phyloP scores from a whole-genome alignment of 2,329 filamentous ascomycete species.

The Xylariaceae sp. region DNA sequence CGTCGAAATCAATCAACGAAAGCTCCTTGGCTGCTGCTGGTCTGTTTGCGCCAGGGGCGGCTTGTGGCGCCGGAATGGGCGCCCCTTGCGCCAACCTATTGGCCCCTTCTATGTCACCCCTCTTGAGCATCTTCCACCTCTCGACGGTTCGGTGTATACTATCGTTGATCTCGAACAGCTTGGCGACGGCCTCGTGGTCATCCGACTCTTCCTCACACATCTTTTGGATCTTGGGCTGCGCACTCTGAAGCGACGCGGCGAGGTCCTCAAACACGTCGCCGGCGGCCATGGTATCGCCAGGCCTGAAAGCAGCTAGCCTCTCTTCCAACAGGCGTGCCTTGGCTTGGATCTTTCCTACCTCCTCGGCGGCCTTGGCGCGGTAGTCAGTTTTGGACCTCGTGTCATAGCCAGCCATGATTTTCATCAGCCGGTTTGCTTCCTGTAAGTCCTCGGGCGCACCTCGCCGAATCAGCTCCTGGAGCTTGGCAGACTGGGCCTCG shows the following conservation, averaged over 20 bases:
- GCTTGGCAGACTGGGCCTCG: constrained; percentile 93
- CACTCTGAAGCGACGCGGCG: constrained; percentile 80
- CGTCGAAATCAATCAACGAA: constrained; percentile 90
- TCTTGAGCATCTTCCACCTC: constrained; percentile 92
- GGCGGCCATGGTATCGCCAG: constrained; percentile 71
- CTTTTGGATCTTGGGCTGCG: constrained; percentile 97
- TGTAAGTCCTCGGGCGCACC: constrained; percentile 90
- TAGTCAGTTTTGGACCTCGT: constrained; percentile 96
- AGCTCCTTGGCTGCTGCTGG: constrained; percentile 65
- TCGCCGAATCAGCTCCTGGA: constrained; percentile 91
- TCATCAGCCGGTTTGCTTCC: constrained; percentile 97
- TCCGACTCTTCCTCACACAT: constrained; percentile 99
- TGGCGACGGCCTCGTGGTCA: constrained; percentile 90
- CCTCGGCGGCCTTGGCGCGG: constrained; percentile 92
- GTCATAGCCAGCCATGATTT: constrained; percentile 97
- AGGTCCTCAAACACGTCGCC: constrained; percentile 76
- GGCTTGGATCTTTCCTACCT: constrained; percentile 90
- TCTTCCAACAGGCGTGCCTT: constrained; percentile 92
- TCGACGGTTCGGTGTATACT: constrained; percentile 97
- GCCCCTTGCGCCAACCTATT: constrained; percentile 80
- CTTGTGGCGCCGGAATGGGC: constrained; percentile 34
- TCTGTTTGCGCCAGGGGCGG: constrained; percentile 50
- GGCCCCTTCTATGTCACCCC: constrained; percentile 82
- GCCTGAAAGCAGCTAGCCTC: constrained; percentile 77
- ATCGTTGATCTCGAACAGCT: constrained; percentile 95